Percentiles rank a stretch among this genome's conserved stretches.
phyloP scores from a whole-genome alignment of 1,284 basidiomycete genomes.

The Microbotryum silenes-acaulis region DNA sequence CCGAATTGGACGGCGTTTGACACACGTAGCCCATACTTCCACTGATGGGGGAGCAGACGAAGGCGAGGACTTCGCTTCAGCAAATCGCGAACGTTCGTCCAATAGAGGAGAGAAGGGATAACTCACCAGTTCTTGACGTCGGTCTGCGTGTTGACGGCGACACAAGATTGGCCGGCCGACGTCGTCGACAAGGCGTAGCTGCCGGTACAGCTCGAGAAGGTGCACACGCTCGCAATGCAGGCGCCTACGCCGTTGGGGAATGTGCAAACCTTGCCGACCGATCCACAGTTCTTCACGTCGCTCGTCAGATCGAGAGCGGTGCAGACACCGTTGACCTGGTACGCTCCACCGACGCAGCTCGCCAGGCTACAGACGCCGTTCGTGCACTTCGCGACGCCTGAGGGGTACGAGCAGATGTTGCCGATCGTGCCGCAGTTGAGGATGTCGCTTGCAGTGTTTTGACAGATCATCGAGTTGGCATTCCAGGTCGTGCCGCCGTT shows the following conservation, averaged over 20 bases:
- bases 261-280: conserved; percentile 3
- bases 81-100: background rate
- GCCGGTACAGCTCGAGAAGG: conserved; percentile 4
- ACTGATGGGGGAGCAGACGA: background rate
- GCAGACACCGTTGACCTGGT: conserved; percentile 11
- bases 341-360: conserved; percentile 14
- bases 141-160: background rate
- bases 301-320: background rate
- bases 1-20: background rate
- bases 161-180: conserved; percentile 4
- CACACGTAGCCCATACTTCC: background rate
- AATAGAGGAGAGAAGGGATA: background rate
- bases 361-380: conserved; percentile 9
- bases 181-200: conserved; percentile 4
- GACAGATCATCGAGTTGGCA: background rate
- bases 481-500: conserved; percentile 2
- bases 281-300: conserved; percentile 12
- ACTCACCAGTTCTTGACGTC: conserved; percentile 2
- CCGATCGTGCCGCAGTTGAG: conserved; percentile 16
- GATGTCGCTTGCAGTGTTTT: background rate
- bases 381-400: conserved; percentile 9
- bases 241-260: conserved; percentile 3
- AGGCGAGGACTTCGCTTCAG: background rate
- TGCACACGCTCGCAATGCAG: background rate
- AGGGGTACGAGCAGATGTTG: conserved; percentile 6